Evolutionary conservation across 768 basidiomycete species (phyloP).

Genomic region (Leucocoprinus leucothites): DNA sequence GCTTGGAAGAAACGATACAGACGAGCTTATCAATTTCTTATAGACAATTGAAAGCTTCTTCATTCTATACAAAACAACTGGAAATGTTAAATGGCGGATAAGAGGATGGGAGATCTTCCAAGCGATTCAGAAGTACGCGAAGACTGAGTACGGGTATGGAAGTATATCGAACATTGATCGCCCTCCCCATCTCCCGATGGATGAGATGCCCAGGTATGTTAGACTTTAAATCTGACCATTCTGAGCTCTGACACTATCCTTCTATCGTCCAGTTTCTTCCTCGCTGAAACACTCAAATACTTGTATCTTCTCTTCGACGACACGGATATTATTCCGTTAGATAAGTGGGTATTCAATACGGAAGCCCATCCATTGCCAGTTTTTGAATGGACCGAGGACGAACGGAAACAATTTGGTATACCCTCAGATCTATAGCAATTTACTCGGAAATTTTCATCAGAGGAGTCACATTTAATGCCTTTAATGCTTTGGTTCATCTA

Average conservation of each 20-base stretch:
- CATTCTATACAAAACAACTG: constrained; percentile 50
- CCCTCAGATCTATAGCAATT: not conserved
- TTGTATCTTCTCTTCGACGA: constrained; percentile 67
- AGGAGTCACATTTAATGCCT: no score
- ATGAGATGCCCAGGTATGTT: constrained; percentile 54
- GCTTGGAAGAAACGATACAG: no score
- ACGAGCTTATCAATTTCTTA: no score
- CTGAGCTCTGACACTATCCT: not conserved
- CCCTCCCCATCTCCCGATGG: constrained; percentile 24
- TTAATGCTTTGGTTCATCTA: no score
- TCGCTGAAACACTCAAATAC: constrained; percentile 62
- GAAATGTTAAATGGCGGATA: constrained; percentile 48
- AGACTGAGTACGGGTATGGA: constrained; percentile 44
- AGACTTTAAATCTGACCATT: not conserved
- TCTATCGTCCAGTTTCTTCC: constrained; percentile 31
- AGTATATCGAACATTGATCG: constrained; percentile 36
- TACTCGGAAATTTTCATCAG: no score
- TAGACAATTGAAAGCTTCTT: no score
- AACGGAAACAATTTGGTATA: constrained; percentile 45
- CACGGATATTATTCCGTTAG: constrained; percentile 51
- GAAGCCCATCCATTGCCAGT: constrained; percentile 81
- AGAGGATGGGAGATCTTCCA: constrained; percentile 47
- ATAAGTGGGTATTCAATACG: constrained; percentile 60
- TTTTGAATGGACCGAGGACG: constrained; percentile 58
- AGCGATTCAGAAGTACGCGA: constrained; percentile 45